Evolutionary conservation across 768 basidiomycete genomes (phyloP).

Genomic region (Suillus subluteus): DNA sequence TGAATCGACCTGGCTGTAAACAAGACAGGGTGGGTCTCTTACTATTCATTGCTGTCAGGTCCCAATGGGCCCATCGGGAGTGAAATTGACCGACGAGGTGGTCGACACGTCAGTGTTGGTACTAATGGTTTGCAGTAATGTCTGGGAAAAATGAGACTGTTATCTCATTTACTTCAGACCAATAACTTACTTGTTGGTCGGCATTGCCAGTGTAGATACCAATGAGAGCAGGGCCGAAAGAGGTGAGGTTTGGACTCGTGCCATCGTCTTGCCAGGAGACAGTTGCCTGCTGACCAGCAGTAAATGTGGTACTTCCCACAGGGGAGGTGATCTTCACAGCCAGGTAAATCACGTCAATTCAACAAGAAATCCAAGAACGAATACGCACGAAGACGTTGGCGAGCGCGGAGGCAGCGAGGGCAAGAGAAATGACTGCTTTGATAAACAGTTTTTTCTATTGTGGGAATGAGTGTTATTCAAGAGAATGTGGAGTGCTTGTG

Average conservation of each 20-base stretch:
- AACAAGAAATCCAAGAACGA: not conserved
- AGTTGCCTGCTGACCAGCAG: constrained; percentile 52
- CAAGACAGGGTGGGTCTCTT: constrained; percentile 20
- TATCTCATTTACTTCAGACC: not conserved
- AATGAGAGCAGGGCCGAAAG: constrained; percentile 55
- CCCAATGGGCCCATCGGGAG: constrained; percentile 55
- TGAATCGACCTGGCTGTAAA: not conserved
- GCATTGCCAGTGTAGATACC: constrained; percentile 69
- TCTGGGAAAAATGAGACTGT: constrained; percentile 42
- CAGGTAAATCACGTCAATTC: constrained; percentile 2
- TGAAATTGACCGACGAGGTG: constrained; percentile 50
- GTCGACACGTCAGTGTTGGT: constrained; percentile 55
- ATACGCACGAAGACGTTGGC: constrained; percentile 59
- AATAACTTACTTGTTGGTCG: constrained; percentile 54
- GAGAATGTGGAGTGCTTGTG: constrained; percentile 27
- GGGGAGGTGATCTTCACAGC: constrained; percentile 60
- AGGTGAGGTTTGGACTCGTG: constrained; percentile 46
- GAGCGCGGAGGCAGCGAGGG: constrained; percentile 54
- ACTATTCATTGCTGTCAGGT: constrained; percentile 61
- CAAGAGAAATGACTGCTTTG: constrained; percentile 50
- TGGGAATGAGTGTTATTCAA: constrained; percentile 23
- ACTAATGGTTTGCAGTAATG: constrained; percentile 56
- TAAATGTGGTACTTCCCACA: constrained; percentile 44
- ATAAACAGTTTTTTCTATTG: constrained; percentile 52
- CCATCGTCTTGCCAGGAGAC: constrained; percentile 66